Conservation (phyloP, 805 yeast genomes). For the Wickerhamiella australiensis region DNA sequence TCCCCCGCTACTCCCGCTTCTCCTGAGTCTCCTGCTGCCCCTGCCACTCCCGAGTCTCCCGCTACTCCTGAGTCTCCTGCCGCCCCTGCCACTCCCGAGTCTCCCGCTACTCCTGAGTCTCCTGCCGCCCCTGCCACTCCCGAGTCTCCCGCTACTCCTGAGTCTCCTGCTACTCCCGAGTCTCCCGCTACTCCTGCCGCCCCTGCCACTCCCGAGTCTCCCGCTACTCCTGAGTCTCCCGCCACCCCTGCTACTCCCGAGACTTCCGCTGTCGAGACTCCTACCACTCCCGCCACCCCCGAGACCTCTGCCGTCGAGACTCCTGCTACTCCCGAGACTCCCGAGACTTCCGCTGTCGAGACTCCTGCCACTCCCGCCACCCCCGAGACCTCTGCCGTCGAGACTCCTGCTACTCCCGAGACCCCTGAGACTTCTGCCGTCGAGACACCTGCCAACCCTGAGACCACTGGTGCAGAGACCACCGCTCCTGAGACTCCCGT, state of each 20-base stretch:
- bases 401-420: constrained; percentile 2
- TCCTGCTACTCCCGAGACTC: not conserved
- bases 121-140: constrained; percentile 5
- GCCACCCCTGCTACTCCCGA: constrained; percentile 1
- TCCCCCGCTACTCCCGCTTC: too few relatives aligned
- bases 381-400: not conserved
- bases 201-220: constrained; percentile 1
- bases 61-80: not conserved
- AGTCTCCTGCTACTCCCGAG: not conserved
- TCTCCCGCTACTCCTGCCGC: not conserved
- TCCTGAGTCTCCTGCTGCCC: not conserved
- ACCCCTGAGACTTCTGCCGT: not conserved
- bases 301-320: constrained; percentile 1
- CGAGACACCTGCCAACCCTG: not conserved
- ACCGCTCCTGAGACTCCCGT: not conserved
- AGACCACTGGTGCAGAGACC: not conserved
- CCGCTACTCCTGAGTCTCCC: constrained; percentile 10
- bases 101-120: not conserved
- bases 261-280: not conserved
- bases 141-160: not conserved
- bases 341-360: not conserved
- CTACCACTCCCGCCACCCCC: not conserved
- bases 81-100: not conserved
- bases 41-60: not conserved
- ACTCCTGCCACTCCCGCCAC: not conserved